Evolutionary conservation across 2,329 filamentous ascomycete species (phyloP).

Genomic region (Scortechinia acanthostroma): DNA sequence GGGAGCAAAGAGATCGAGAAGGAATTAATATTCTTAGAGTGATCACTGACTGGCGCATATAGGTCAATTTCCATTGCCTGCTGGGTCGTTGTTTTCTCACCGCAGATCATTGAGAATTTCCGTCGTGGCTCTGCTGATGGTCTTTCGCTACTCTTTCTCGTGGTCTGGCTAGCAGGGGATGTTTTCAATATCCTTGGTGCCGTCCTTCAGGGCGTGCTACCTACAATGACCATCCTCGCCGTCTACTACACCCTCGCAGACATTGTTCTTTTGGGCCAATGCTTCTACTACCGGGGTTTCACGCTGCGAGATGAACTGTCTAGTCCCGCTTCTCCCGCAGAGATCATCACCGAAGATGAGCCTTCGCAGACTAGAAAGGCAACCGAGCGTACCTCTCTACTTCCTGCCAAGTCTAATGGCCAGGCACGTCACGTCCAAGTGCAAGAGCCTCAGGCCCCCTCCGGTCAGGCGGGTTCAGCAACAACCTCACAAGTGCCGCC

Average conservation of each 20-base stretch:
- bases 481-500: too few relatives aligned
- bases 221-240: slow-evolving; percentile 91
- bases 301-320: slow-evolving; percentile 40
- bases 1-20: too few relatives aligned
- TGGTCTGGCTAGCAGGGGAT: slow-evolving; percentile 88
- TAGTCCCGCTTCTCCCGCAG: not conserved
- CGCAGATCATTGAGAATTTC: slow-evolving; percentile 95
- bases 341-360: not conserved
- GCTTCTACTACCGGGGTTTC: slow-evolving; percentile 92
- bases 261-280: slow-evolving; percentile 78
- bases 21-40: not conserved
- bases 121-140: slow-evolving; percentile 77
- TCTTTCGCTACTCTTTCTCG: slow-evolving; percentile 82
- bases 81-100: slow-evolving; percentile 96
- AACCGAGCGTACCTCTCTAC: slow-evolving; percentile 43
- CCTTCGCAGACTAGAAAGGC: slow-evolving; percentile 18
- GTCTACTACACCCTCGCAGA: slow-evolving; percentile 91
- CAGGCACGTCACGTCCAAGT: not conserved
- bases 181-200: slow-evolving; percentile 95
- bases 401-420: slow-evolving; percentile 21
- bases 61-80: slow-evolving; percentile 94
- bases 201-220: slow-evolving; percentile 80
- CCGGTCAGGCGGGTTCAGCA: slow-evolving; percentile 16
- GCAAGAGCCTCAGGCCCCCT: not conserved
- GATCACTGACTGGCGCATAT: slow-evolving; percentile 6